Conservation (phyloP, 225 moss, liverwort and hornwort genomes). For the Pleurozium schreberi region DNA sequence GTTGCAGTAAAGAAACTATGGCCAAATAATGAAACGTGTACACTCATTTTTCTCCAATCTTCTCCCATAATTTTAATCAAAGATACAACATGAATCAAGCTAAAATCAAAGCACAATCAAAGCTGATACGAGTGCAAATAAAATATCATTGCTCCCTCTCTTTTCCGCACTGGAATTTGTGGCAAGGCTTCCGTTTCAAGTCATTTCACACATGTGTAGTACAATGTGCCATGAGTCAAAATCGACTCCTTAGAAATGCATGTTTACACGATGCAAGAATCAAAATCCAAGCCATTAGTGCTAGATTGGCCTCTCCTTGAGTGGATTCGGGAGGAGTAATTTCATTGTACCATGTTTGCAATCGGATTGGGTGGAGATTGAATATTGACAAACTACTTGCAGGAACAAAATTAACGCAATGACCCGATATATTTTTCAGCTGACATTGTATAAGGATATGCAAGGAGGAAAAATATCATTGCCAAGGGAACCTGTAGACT, state of each 20-base stretch:
- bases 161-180: not conserved
- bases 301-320: not conserved
- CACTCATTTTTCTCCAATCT: not conserved
- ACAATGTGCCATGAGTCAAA: not conserved
- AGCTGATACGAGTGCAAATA: not conserved
- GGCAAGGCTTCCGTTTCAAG: not conserved
- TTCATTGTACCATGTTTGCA: not conserved
- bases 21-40: not conserved
- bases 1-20: not conserved
- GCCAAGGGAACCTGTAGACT: not conserved
- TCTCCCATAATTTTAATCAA: not conserved
- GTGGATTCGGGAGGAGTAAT: not conserved
- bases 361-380: not conserved
- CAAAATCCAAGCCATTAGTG: not conserved
- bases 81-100: not conserved
- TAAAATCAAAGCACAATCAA: not conserved
- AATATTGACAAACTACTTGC: not conserved
- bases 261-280: not conserved
- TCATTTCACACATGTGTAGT: not conserved
- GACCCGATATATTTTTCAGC: not conserved
- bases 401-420: not conserved
- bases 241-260: not conserved
- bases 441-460: not conserved
- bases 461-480: not conserved
- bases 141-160: not conserved